Conservation (phyloP, 2,329 filamentous ascomycete genomes). For the Sclerotinia sclerotiorum region DNA sequence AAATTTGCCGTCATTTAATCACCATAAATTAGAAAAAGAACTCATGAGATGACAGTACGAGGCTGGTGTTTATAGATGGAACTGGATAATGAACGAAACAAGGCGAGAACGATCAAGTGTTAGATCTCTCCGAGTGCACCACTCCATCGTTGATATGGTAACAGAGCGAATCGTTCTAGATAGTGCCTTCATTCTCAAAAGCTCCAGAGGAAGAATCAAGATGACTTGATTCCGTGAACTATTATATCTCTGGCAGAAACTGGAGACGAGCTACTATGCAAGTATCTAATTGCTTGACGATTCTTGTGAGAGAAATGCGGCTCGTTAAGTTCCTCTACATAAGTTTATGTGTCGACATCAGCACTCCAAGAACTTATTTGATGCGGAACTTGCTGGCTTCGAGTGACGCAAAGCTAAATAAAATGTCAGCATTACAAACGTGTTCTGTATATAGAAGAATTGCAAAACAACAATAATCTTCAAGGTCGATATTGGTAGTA, state of each 20-base stretch:
- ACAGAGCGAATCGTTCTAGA: background rate
- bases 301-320: background rate
- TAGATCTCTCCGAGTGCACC: background rate
- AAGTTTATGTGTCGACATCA: background rate
- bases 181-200: background rate
- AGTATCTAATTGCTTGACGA: background rate
- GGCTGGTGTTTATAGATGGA: background rate
- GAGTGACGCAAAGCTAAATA: constrained; percentile 6
- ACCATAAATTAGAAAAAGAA: too few species aligned
- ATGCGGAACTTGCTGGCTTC: constrained; percentile 1
- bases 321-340: background rate
- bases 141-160: background rate
- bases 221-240: background rate
- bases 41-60: background rate
- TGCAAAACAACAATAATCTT: background rate
- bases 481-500: background rate
- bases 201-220: background rate
- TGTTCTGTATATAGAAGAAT: background rate
- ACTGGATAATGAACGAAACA: background rate
- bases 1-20: background rate
- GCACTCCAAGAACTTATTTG: background rate
- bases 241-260: background rate
- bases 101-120: background rate
- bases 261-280: background rate
- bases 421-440: background rate